Evolutionary conservation across 1,284 basidiomycete genomes (phyloP).

Genomic region (Trichosporon asahii): DNA sequence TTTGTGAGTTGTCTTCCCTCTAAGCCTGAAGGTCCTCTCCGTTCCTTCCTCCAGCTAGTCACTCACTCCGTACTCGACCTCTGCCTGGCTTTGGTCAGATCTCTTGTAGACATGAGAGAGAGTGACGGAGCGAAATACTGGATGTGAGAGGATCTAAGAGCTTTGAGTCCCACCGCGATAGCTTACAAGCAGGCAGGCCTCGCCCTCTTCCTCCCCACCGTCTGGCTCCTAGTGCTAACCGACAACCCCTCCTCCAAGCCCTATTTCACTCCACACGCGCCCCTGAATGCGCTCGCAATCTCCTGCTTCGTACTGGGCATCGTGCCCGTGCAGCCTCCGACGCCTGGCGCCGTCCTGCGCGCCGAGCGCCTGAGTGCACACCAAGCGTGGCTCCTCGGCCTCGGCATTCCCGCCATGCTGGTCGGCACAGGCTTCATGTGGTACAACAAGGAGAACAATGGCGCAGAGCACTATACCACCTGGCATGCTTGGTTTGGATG

Average conservation of each 20-base stretch:
- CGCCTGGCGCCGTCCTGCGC: slow-evolving; percentile 27
- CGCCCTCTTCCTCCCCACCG: slow-evolving; percentile 39
- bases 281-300: slow-evolving; percentile 43
- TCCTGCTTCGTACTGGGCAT: slow-evolving; percentile 41
- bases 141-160: no score
- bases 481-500: slow-evolving; percentile 45
- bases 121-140: no score
- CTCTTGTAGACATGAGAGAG: no score
- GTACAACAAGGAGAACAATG: slow-evolving; percentile 47
- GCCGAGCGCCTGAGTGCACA: slow-evolving; percentile 40
- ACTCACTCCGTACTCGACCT: no score
- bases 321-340: slow-evolving; percentile 43
- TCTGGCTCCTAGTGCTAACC: slow-evolving; percentile 37
- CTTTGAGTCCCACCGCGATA: not conserved
- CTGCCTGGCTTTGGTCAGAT: no score
- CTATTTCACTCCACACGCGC: slow-evolving; percentile 49
- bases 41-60: no score
- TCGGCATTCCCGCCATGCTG: slow-evolving; percentile 39
- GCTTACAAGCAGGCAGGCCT: slow-evolving; percentile 29
- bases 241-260: slow-evolving; percentile 26
- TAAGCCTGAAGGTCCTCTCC: no score
- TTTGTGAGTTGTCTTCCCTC: not conserved
- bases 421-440: slow-evolving; percentile 45
- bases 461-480: slow-evolving; percentile 44
- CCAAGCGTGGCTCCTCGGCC: slow-evolving; percentile 34